Evolutionary conservation across 768 basidiomycete species (phyloP), one percentile per base, ranked within the genome.

Genomic region (Lentinula detonsa): DNA sequence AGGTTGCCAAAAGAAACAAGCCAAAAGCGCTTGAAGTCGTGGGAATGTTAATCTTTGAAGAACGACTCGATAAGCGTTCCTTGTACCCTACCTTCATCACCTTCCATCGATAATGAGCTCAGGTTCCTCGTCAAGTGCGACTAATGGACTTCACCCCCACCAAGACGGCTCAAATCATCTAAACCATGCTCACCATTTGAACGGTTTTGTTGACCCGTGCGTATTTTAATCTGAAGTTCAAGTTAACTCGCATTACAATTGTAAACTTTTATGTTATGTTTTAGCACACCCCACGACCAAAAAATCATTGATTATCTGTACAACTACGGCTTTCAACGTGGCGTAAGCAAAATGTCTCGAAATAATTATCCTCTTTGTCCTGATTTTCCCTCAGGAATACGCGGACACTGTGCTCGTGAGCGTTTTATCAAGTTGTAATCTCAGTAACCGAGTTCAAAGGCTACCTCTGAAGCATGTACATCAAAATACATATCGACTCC

Each of bases 231-330:
- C 28, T 31, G 13, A 16, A 56, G 3, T 28, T 23, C 18, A 23
- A 56, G 1, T 15, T 28, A 8, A 45, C 11, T 57, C 28, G 15
- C n/a, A 9, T 21, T 28, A 28, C 43, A 21, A 33, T 4, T 23
- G 33, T 45, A 31, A 8, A 39, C 23, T 3, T 40, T 11, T n/a
- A 37, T 79, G 78, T 64, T 77, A 64, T 78, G 81, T 80, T 72
- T 82, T 83, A 69, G 71, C 78, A 62, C 55, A 15, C 21, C 13
- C 6, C 90, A 92, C 74, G 86, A 91, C 61, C 85, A 90, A 67
- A 84, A 87, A 66, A 88, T 91, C 65, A 81, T 93, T 65, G 82
- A 83, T 70, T 88, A 93, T 72, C 72, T 93, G 65, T 91, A 89
- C 73, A 85, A 87, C 65, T 78, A 88, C 61, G 90, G 90, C 40